Evolutionary conservation across 345 rosid species (phyloP), one percentile per base, ranked within the genome.

Genomic region (Syzygium grande): DNA sequence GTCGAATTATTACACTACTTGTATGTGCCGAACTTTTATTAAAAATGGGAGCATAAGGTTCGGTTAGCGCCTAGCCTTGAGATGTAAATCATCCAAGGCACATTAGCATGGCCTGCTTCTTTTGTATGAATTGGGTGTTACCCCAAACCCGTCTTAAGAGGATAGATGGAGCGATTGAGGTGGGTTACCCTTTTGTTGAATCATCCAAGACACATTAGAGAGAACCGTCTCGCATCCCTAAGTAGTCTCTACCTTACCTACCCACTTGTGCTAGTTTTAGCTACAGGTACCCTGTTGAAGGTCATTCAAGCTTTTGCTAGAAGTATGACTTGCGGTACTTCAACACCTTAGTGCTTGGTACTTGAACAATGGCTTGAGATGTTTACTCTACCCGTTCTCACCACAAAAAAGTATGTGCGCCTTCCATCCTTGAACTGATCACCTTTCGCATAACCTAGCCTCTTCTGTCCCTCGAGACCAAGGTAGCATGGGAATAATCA

Each of bases 401-500:
- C 38, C 4, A 19, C n/a, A 14, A 43, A 83, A 83, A 25, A 15
- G 53, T 12, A 25, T 10, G 86, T 49, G 58, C 63, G 53, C 59
- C 16, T 53, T 84, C 55, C 34, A 53, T 84, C 63, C 11, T 12
- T 14, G 63, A 53, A 17, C 58, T 52, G 53, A 84, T 53, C 65
- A 77, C 56, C 51, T 38, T 63, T 61, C 23, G 4, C 10, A 6
- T 86, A 65, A 84, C 30, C 78, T 84, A 84, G 58, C 38, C 87
- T 87, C 87, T 29, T 73, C 58, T 41, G 21, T 89, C 87, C 84
- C 77, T 89, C 21, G 14, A 41, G 88, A 68, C 85, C 79, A 84
- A 54, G 34, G 19, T n/a, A 61, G 73, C 73, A n/a, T 7, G 17
- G 34, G n/a, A 61, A 61, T 61, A 61, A 13, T 61, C 19, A n/a